Evolutionary conservation across 1,284 basidiomycete species (phyloP).

Genomic region (Violaceomyces palustris): DNA sequence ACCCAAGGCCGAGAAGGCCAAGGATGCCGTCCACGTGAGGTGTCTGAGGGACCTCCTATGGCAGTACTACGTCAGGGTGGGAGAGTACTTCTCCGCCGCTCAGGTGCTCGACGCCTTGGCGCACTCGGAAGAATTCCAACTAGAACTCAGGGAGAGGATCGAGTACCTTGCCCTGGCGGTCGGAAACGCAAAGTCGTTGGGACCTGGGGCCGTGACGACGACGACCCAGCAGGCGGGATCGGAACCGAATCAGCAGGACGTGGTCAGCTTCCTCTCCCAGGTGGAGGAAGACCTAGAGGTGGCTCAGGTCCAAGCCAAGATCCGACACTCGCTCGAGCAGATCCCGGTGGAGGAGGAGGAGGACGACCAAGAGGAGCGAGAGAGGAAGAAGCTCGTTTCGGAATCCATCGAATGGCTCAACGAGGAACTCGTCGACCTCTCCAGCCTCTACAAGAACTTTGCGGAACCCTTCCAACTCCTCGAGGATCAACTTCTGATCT

Average conservation of each 20-base stretch:
- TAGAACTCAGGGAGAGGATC: conserved; percentile 44
- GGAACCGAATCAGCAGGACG: conserved; percentile 64
- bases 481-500: conserved; percentile 78
- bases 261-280: conserved; percentile 88
- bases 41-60: conserved; percentile 77
- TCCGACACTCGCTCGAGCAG: conserved; percentile 53
- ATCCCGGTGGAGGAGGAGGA: conserved; percentile 12
- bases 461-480: conserved; percentile 81
- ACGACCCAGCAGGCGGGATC: conserved; percentile 58
- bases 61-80: conserved; percentile 76
- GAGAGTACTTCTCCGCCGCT: conserved; percentile 74
- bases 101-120: conserved; percentile 80
- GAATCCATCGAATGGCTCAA: conserved; percentile 55
- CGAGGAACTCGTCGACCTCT: conserved; percentile 56
- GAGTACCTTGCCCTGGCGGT: conserved; percentile 65
- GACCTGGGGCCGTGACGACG: too few relatives aligned
- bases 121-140: conserved; percentile 68
- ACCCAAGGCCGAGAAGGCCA: conserved; percentile 59
- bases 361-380: conserved; percentile 53
- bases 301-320: conserved; percentile 88
- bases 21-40: conserved; percentile 19
- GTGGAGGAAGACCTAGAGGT: conserved; percentile 96
- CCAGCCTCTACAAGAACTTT: conserved; percentile 74
- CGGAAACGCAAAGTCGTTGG: conserved; percentile 73
- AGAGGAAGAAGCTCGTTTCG: conserved; percentile 59